These are phyloP conservation scores for Globisporangium abappressorium DNA, from an alignment of 352 stramenopile genomes.

Conservation along the genomic window DNA sequence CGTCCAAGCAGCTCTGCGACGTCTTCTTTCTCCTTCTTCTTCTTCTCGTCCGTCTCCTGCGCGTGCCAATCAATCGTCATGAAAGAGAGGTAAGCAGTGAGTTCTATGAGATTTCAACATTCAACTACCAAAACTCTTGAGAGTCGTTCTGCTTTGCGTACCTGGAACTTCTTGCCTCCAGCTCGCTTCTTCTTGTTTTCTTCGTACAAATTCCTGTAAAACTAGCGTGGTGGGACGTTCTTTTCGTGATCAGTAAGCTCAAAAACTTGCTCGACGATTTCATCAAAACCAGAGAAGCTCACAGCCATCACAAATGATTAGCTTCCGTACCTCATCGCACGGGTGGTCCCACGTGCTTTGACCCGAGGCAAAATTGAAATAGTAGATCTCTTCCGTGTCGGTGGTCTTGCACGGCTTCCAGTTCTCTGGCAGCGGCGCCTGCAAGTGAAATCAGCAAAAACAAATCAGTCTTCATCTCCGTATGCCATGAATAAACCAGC, in stretches of 20 bases:
- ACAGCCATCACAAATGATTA: background rate
- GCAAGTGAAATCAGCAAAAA: background rate
- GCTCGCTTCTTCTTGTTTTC: conserved; percentile 86
- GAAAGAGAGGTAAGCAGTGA: background rate
- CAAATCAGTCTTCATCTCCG: background rate
- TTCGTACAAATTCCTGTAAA: conserved; percentile 92
- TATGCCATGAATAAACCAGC: background rate
- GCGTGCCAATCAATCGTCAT: background rate
- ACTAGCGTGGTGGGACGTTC: conserved; percentile 31
- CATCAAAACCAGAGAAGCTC: background rate
- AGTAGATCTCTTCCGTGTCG: conserved; percentile 95
- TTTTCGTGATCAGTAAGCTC: conserved; percentile 2
- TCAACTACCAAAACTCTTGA: background rate
- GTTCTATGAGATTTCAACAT: background rate
- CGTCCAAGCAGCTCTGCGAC: conserved; percentile 73
- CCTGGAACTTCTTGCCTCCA: conserved; percentile 34
- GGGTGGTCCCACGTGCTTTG: conserved; percentile 95
- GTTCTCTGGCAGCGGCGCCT: conserved; percentile 90
- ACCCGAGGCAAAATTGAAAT: conserved; percentile 93
- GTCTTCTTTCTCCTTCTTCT: conserved; percentile 81
- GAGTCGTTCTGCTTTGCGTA: conserved; percentile 4
- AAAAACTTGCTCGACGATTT: background rate
- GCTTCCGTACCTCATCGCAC: conserved; percentile 76
- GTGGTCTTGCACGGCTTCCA: conserved; percentile 96
- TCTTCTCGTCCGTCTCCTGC: conserved; percentile 67